Evolutionary conservation across 1,284 basidiomycete genomes (phyloP).

Genomic region (Athelia psychrophila): DNA sequence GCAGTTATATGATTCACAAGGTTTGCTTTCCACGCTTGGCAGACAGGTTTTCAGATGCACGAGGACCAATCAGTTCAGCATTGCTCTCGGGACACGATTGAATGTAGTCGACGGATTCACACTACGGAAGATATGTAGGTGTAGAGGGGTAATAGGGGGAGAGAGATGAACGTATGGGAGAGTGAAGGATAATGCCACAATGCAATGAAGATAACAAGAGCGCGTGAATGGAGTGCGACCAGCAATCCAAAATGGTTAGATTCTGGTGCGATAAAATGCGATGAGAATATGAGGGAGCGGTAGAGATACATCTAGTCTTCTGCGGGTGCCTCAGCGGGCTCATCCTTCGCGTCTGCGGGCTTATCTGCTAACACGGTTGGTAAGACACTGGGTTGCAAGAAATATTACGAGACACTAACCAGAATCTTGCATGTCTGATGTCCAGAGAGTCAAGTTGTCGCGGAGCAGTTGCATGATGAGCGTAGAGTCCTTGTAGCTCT

Average conservation of each 20-base stretch:
- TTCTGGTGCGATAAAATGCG: too few species aligned
- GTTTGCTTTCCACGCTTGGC: too few species aligned
- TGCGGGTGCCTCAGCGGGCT: constrained; percentile 48
- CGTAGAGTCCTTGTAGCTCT: constrained; percentile 99
- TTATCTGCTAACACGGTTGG: constrained; percentile 49
- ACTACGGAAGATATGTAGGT: constrained; percentile 1
- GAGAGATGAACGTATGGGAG: background rate
- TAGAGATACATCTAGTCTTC: constrained; percentile 47
- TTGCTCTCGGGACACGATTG: background rate
- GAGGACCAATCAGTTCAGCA: background rate
- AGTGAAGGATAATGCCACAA: background rate
- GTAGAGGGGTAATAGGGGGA: constrained; percentile 3
- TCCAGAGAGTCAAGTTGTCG: constrained; percentile 98
- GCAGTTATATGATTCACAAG: too few species aligned
- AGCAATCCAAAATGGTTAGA: too few species aligned
- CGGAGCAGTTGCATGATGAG: constrained; percentile 99
- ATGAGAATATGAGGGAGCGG: background rate
- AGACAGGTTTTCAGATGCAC: background rate
- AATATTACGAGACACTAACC: constrained; percentile 42
- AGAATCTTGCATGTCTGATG: constrained; percentile 93
- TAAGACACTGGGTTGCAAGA: constrained; percentile 11
- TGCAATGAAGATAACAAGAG: constrained; percentile 2
- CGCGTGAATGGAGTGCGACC: background rate
- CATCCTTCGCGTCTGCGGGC: constrained; percentile 65
- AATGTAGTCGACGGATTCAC: background rate